Percentiles rank a stretch among this genome's conserved stretches.
Conservation (phyloP, 768 basidiomycete genomes). For the Candolleomyces eurysporus region DNA sequence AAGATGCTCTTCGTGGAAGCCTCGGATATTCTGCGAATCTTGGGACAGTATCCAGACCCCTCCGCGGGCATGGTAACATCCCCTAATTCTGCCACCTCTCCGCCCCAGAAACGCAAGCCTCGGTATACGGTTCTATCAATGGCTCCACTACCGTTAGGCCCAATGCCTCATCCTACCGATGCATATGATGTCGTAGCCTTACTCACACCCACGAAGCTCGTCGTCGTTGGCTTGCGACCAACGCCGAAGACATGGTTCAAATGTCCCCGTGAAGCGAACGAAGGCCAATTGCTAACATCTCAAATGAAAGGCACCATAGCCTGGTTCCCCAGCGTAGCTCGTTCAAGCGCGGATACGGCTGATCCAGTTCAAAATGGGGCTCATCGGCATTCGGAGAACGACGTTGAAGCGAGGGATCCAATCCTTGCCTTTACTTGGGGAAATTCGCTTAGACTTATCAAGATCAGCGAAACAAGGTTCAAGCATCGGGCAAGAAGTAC, state of each 20-base stretch:
- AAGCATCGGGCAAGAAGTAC: constrained; percentile 48
- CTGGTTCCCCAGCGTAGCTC: constrained; percentile 74
- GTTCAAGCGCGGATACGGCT: constrained; percentile 16
- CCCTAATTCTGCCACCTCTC: constrained; percentile 13
- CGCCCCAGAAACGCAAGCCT: constrained; percentile 42
- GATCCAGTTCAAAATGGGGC: constrained; percentile 19
- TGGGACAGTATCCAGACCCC: constrained; percentile 81
- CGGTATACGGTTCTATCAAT: constrained; percentile 76
- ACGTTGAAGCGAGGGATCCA: constrained; percentile 43
- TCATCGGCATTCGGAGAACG: constrained; percentile 8
- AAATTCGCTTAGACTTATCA: constrained; percentile 57
- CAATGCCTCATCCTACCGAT: constrained; percentile 72
- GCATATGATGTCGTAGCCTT: constrained; percentile 77
- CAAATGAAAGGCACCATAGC: constrained; percentile 63
- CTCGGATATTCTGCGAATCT: constrained; percentile 87
- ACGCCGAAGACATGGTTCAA: constrained; percentile 92
- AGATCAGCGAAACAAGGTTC: constrained; percentile 58
- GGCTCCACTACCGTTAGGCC: constrained; percentile 79
- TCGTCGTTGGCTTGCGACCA: constrained; percentile 91
- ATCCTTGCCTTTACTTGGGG: constrained; percentile 88
- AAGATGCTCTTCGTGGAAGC: constrained; percentile 95
- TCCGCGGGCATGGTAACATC: constrained; percentile 11
- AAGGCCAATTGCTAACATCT: constrained; percentile 39
- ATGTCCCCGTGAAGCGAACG: constrained; percentile 52
- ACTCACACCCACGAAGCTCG: constrained; percentile 86